Conservation (phyloP, 306 rosid genomes). For the Medicago lupulina region DNA sequence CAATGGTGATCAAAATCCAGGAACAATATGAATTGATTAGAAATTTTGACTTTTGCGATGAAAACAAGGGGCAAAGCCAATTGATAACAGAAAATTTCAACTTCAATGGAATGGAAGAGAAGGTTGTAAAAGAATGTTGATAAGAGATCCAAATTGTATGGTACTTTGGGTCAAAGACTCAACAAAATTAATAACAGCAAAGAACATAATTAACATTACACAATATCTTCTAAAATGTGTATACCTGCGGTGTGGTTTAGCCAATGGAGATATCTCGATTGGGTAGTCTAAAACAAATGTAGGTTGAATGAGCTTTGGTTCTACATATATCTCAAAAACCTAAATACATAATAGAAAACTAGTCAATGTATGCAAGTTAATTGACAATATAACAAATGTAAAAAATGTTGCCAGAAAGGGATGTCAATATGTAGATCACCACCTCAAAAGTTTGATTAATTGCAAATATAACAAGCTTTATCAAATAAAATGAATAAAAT, state of each 20-base stretch:
- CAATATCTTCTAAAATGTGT: conserved; percentile 7
- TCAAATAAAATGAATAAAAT: conserved; percentile 39
- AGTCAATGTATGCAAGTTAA: conserved; percentile 34
- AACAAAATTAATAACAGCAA: conserved; percentile 17
- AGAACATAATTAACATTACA: conserved; percentile 27
- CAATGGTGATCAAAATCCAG: conserved; percentile 4
- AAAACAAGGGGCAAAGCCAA: conserved; percentile 19
- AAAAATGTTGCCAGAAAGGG: conserved; percentile 7
- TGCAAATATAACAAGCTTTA: not conserved
- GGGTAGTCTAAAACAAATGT: conserved; percentile 98
- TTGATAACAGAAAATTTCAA: conserved; percentile 24
- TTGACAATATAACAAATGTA: conserved; percentile 26
- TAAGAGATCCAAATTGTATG: conserved; percentile 9
- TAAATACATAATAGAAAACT: conserved; percentile 43
- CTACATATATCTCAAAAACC: conserved; percentile 90
- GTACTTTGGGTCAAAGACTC: conserved; percentile 19
- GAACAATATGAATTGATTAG: conserved; percentile 3
- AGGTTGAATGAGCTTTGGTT: conserved; percentile 93
- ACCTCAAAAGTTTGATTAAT: not conserved
- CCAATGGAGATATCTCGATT: conserved; percentile 93
- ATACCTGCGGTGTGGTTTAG: conserved; percentile 97
- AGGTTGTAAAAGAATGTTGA: conserved; percentile 6
- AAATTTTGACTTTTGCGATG: conserved; percentile 7
- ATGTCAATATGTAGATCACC: conserved; percentile 1
- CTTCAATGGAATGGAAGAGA: conserved; percentile 11